phyloP scores from a whole-genome alignment of 2,329 filamentous ascomycete genomes.

The Emericellopsis cladophorae region DNA sequence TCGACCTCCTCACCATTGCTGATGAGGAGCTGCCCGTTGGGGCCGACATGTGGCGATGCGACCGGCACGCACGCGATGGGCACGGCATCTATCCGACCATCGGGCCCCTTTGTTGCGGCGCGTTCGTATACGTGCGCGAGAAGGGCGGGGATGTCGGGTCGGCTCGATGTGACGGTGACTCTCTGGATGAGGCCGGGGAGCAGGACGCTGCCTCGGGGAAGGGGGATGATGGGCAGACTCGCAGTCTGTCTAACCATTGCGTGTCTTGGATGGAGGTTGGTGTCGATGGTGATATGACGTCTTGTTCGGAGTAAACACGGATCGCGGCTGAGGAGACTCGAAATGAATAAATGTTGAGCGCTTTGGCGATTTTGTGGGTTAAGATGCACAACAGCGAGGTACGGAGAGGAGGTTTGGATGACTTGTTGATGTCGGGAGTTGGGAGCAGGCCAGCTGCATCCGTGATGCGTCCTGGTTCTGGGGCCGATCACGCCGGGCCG shows the following conservation, averaged over 20 bases:
- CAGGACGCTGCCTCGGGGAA: conserved; percentile 69
- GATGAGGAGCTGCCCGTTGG: conserved; percentile 64
- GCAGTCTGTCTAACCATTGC: conserved; percentile 28
- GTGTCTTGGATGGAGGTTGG: conserved; percentile 1
- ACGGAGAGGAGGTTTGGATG: neutral
- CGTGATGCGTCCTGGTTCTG: neutral
- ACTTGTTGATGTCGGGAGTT: neutral
- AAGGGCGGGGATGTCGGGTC: conserved; percentile 78
- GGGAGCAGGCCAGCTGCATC: too few species aligned
- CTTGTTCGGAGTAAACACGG: neutral
- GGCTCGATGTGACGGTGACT: conserved; percentile 65
- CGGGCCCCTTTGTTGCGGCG: conserved; percentile 53
- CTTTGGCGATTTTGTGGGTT: neutral
- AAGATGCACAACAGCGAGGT: neutral
- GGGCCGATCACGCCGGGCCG: neutral
- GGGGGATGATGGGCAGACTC: conserved; percentile 64
- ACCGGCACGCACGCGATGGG: conserved; percentile 82
- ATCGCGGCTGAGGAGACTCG: neutral
- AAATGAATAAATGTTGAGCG: neutral
- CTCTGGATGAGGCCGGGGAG: conserved; percentile 77
- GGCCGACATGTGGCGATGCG: conserved; percentile 59
- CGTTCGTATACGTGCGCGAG: conserved; percentile 76
- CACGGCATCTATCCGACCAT: conserved; percentile 51
- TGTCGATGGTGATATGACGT: neutral
- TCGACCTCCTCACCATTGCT: conserved; percentile 46